A percentile compares a stretch with the other conserved stretches of the same genome.
Evolutionary conservation across 2,329 filamentous ascomycete species (phyloP).

Genomic region (Fusarium azukiicola): DNA sequence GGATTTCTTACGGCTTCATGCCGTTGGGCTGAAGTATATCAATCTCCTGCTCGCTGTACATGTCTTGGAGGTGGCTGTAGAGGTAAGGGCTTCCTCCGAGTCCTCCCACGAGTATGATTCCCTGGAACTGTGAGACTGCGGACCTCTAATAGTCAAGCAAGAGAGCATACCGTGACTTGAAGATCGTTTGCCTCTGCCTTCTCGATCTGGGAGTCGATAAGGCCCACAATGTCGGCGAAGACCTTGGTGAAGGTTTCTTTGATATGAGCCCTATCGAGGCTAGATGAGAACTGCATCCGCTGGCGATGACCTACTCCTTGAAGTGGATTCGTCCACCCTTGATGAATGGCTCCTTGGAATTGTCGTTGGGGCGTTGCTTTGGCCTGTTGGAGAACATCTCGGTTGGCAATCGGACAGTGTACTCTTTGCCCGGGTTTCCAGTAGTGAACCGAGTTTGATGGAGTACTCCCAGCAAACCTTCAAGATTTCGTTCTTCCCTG

Average conservation of each 20-base stretch:
- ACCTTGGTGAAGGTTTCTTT: not conserved
- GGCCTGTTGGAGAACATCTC: not conserved
- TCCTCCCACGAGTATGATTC: not conserved
- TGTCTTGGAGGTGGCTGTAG: not conserved
- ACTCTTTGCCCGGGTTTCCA: not conserved
- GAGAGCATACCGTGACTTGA: not conserved
- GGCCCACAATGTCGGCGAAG: not conserved
- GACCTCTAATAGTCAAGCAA: not conserved
- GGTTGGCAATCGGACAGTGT: not conserved
- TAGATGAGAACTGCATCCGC: not conserved
- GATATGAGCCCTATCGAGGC: not conserved
- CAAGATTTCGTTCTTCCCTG: not conserved
- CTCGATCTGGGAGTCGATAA: not conserved
- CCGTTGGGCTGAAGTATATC: not conserved
- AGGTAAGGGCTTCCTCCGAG: not conserved
- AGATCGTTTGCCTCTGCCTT: not conserved
- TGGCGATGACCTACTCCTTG: not conserved
- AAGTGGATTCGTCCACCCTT: not conserved
- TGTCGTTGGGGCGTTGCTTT: not conserved
- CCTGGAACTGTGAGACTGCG: not conserved
- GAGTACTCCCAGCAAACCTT: not conserved
- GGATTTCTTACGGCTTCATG: not conserved
- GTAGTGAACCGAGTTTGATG: not conserved
- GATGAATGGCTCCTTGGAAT: not conserved
- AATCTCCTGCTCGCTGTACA: not conserved